Evolutionary conservation across 2,329 filamentous ascomycete genomes (phyloP), one percentile per base, ranked within the genome.

Genomic region (Botryotinia globosa): DNA sequence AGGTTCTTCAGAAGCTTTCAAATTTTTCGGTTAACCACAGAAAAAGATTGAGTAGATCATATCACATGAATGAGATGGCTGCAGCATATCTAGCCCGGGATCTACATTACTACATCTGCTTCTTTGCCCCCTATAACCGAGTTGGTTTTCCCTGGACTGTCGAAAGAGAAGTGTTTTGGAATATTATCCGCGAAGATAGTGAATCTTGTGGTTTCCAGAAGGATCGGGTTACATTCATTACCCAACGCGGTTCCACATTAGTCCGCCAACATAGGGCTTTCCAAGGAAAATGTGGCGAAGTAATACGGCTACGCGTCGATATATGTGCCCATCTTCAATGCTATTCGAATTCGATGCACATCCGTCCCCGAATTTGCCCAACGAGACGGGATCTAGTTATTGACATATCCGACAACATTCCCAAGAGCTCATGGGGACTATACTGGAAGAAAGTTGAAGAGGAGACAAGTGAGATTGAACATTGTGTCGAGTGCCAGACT

Each of bases 261-360:
- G 51, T 56, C 14, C 51, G 51, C 3, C 51, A 56, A 29, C 51
- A 9, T 56, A 56, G 51, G n/a, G 14, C 18, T 56, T 29, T 56
- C 51, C 4, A 56, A 32, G 51, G 51, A 56, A 56, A 29, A n/a
- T 56, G 51, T 32, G 14, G 6, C 12, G 14, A 29, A 29, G n/a
- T 56, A 18, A n/a, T 56, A 29, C n/a, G 51, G n/a, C 51, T 56
- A 16, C 51, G 51, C n/a, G 51, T 56, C 51, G 51, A 56, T 29
- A 56, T 56, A 56, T 56, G 51, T 56, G 51, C 51, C 51, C 51
- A 56, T 56, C n/a, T 56, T 56, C 51, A 56, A 56, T 56, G 51
- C n/a, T 29, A 29, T 29, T 56, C 51, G 3, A 16, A 56, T 56
- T 56, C 51, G 7, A 29, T 29, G 16, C 51, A 56, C 8, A 56